Percentiles rank a stretch among this genome's conserved stretches.
Evolutionary conservation across 1,284 basidiomycete species (phyloP).

Genomic region (Takashimella koratensis): DNA sequence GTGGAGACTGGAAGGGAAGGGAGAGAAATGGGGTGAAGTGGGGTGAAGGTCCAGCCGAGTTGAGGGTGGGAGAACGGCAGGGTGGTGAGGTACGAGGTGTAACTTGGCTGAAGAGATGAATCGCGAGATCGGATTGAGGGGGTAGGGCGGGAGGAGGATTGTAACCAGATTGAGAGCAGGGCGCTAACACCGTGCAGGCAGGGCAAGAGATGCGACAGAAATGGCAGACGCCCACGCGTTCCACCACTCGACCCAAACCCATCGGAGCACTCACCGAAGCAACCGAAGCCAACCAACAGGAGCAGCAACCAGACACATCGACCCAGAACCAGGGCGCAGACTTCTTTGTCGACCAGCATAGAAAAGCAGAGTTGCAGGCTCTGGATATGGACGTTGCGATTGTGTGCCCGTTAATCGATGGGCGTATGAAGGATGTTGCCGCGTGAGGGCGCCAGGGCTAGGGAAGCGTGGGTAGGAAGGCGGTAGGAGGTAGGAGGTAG

Average conservation of each 20-base stretch:
- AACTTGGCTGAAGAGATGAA: too few relatives aligned
- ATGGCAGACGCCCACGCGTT: not conserved
- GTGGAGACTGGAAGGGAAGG: constrained; percentile 31
- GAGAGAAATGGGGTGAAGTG: constrained; percentile 22
- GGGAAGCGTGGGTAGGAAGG: not conserved
- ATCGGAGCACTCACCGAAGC: too few relatives aligned
- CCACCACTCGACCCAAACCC: constrained; percentile 3
- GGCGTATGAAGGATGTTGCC: constrained; percentile 63
- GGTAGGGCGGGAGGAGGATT: too few relatives aligned
- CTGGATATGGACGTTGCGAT: constrained; percentile 59
- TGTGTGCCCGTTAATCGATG: constrained; percentile 67
- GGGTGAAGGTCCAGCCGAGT: too few relatives aligned
- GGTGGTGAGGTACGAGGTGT: too few relatives aligned
- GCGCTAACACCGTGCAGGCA: constrained; percentile 10
- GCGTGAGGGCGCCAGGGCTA: too few relatives aligned
- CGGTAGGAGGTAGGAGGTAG: too few relatives aligned
- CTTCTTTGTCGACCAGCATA: constrained; percentile 28
- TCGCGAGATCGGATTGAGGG: too few relatives aligned
- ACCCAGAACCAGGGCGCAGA: too few relatives aligned
- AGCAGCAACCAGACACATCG: not conserved
- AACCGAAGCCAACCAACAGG: not conserved
- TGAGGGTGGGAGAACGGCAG: too few relatives aligned
- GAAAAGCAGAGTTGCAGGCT: constrained; percentile 33
- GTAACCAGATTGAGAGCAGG: too few relatives aligned
- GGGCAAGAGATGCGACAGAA: constrained; percentile 18